These are phyloP conservation scores for Suhomyces maxii DNA, from an alignment of 1,139 yeast species.

Conservation along the genomic window DNA sequence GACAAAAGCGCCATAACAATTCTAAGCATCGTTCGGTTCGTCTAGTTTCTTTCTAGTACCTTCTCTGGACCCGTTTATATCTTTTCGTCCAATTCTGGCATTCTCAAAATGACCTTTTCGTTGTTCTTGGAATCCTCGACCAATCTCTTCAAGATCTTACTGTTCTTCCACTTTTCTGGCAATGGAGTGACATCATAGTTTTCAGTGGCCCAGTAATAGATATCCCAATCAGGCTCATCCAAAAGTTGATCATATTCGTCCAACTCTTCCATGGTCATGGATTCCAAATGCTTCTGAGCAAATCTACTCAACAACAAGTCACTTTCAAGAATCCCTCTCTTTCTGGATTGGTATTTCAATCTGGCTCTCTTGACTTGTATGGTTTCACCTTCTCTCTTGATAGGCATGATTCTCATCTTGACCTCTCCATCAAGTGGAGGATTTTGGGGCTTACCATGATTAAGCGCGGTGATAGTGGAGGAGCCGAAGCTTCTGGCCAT, in stretches of 20 bases:
- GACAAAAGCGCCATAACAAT: too few relatives aligned
- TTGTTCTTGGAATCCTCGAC: conserved; percentile 76
- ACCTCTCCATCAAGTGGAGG: conserved; percentile 34
- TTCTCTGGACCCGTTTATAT: too few relatives aligned
- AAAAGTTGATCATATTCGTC: conserved; percentile 82
- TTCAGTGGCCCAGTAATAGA: conserved; percentile 94
- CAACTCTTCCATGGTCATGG: conserved; percentile 64
- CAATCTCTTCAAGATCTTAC: conserved; percentile 60
- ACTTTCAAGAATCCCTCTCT: conserved; percentile 93
- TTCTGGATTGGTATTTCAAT: conserved; percentile 84
- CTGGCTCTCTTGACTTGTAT: conserved; percentile 80
- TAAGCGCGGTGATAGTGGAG: conserved; percentile 21
- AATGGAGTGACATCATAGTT: conserved; percentile 78
- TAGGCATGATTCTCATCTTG: conserved; percentile 66
- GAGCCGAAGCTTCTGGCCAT: conserved; percentile 11
- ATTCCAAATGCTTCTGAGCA: conserved; percentile 69
- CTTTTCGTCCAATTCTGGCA: conserved; percentile 58
- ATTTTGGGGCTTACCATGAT: conserved; percentile 48
- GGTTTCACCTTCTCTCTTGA: conserved; percentile 73
- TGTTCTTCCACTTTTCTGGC: conserved; percentile 80
- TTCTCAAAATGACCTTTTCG: conserved; percentile 72
- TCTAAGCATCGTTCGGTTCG: too few relatives aligned
- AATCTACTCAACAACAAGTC: conserved; percentile 83
- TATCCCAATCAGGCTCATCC: conserved; percentile 98
- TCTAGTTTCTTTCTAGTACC: too few relatives aligned